A percentile compares a stretch with the other conserved stretches of the same genome.
Evolutionary conservation across 345 rosid genomes (phyloP).

Genomic region (Populus nigra): DNA sequence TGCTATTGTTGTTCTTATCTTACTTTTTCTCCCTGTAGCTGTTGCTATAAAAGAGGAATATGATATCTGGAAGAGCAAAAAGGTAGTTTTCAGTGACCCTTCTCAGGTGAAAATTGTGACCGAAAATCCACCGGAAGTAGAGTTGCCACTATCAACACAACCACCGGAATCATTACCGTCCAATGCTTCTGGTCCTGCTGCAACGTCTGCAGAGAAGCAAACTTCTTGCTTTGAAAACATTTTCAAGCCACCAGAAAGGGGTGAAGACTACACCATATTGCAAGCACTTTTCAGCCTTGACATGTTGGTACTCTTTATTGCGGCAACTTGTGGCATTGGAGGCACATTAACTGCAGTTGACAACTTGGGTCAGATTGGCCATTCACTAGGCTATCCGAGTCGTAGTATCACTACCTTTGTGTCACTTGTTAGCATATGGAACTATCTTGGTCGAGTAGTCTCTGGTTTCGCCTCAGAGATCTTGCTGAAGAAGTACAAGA

Average conservation of each 20-base stretch:
- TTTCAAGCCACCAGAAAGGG: slow-evolving; percentile 17
- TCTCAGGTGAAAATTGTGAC: not conserved
- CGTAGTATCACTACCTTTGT: slow-evolving; percentile 16
- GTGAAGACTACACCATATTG: slow-evolving; percentile 24
- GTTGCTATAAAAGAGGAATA: slow-evolving; percentile 2
- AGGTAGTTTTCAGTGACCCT: not conserved
- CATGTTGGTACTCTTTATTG: slow-evolving; percentile 16
- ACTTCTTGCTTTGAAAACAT: slow-evolving; percentile 1
- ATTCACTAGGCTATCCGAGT: slow-evolving; percentile 18
- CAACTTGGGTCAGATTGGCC: slow-evolving; percentile 18
- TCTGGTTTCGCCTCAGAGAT: slow-evolving; percentile 20
- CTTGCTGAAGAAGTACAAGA: slow-evolving; percentile 10
- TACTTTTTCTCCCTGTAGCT: slow-evolving; percentile 19
- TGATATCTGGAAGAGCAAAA: not conserved
- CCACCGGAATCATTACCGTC: not conserved
- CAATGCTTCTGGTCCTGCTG: not conserved
- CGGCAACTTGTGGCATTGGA: slow-evolving; percentile 16
- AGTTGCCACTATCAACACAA: not conserved
- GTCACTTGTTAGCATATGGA: slow-evolving; percentile 27
- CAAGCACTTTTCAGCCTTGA: slow-evolving; percentile 25
- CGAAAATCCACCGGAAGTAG: not conserved
- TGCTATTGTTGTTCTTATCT: not conserved
- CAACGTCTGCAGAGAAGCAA: slow-evolving; percentile 9
- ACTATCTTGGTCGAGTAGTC: slow-evolving; percentile 21
- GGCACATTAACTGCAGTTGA: slow-evolving; percentile 20